Percentiles rank a stretch among this genome's conserved stretches.
phyloP scores from a whole-genome alignment of 2,329 filamentous ascomycete species.

The Bipolaris cookei region DNA sequence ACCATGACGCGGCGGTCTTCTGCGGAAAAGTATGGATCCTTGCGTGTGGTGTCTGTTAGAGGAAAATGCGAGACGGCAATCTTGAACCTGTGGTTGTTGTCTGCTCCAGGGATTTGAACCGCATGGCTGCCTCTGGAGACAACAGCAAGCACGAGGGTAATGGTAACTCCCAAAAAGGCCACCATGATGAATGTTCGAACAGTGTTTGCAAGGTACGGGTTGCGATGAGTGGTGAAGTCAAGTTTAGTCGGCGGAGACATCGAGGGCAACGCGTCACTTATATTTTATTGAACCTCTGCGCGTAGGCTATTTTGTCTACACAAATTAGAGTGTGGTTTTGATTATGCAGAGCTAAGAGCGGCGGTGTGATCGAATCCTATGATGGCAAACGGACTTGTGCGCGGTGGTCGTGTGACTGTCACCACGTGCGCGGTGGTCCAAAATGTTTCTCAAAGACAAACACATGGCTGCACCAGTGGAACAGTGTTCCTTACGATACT shows the following conservation, averaged over 20 bases:
- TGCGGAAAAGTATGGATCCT: constrained; percentile 9
- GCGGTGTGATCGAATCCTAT: constrained; percentile 1
- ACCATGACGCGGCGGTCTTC: constrained; percentile 24
- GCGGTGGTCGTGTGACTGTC: neutral
- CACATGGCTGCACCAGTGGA: neutral
- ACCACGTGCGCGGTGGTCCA: constrained; percentile 2
- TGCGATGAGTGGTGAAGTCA: neutral
- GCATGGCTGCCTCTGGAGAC: constrained; percentile 5
- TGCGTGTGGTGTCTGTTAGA: constrained; percentile 11
- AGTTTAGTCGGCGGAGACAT: neutral
- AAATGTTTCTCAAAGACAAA: neutral
- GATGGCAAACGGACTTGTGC: neutral
- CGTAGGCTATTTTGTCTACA: neutral
- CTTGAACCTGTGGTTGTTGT: constrained; percentile 23
- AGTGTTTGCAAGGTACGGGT: neutral
- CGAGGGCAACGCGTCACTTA: neutral
- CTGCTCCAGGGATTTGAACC: constrained; percentile 23
- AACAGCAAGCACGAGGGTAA: constrained; percentile 2
- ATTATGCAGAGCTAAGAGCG: neutral
- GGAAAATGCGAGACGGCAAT: constrained; percentile 25
- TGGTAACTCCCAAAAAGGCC: neutral
- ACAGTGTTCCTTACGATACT: neutral
- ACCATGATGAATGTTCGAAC: neutral
- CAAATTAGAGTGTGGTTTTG: neutral
- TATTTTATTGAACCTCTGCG: neutral